Evolutionary conservation across 768 basidiomycete species (phyloP).

Genomic region (Trametes coccinea): DNA sequence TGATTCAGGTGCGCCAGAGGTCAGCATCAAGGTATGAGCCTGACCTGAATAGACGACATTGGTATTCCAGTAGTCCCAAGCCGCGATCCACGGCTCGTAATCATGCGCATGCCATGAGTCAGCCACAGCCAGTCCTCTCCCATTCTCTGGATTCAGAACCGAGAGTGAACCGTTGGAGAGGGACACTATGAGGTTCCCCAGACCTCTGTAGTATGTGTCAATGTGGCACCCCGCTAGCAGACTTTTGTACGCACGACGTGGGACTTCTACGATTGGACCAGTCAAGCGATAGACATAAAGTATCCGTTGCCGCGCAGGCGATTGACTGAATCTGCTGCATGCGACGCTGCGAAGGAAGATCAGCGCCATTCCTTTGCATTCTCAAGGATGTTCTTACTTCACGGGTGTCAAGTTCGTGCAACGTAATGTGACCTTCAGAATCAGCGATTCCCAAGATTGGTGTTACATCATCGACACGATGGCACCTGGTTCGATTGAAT

Average conservation of each 20-base stretch:
- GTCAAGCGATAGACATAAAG: conserved; percentile 87
- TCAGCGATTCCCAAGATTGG: conserved; percentile 75
- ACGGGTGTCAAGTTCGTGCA: conserved; percentile 56
- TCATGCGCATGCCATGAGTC: conserved; percentile 87
- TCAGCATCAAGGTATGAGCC: conserved; percentile 5
- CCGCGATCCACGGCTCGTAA: conserved; percentile 91
- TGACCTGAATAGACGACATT: conserved; percentile 83
- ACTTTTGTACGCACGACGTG: conserved; percentile 41
- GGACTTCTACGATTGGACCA: conserved; percentile 75
- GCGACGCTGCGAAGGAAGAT: not conserved
- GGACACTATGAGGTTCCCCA: conserved; percentile 72
- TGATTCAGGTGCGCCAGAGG: not conserved
- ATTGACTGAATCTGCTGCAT: conserved; percentile 45
- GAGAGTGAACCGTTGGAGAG: conserved; percentile 77
- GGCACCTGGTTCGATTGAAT: conserved; percentile 49
- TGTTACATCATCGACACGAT: conserved; percentile 41
- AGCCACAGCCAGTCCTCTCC: conserved; percentile 44
- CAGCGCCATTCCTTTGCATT: not conserved
- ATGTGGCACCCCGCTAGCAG: not conserved
- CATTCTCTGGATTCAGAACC: conserved; percentile 53
- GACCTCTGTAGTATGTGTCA: conserved; percentile 36
- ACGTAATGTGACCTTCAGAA: conserved; percentile 76
- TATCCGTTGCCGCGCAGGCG: conserved; percentile 50
- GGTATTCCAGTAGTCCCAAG: conserved; percentile 86
- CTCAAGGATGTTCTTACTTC: conserved; percentile 40